phyloP scores from a whole-genome alignment of 2,329 filamentous ascomycete species.

The Chaetoscypha palmicola region DNA sequence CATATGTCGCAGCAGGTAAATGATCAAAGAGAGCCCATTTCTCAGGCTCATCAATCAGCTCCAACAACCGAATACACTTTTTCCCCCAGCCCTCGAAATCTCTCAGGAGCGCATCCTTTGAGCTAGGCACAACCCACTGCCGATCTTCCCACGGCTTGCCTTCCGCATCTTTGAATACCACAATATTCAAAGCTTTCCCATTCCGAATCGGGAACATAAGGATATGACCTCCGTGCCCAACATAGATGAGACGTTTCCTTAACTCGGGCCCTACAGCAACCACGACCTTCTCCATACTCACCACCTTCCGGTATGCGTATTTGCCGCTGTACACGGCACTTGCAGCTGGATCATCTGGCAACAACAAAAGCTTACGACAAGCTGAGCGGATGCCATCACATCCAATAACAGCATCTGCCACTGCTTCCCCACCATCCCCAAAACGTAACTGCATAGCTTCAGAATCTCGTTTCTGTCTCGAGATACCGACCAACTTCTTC shows the following conservation, averaged over 20 bases:
- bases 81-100: slow-evolving; percentile 39
- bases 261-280: slow-evolving; percentile 40
- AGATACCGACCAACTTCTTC: slow-evolving; percentile 28
- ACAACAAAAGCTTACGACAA: slow-evolving; percentile 44
- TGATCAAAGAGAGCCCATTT: slow-evolving; percentile 53
- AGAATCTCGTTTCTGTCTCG: slow-evolving; percentile 19
- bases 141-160: slow-evolving; percentile 34
- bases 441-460: slow-evolving; percentile 31
- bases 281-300: slow-evolving; percentile 48
- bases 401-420: slow-evolving; percentile 44
- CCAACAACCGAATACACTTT: slow-evolving; percentile 13
- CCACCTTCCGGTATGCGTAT: slow-evolving; percentile 52
- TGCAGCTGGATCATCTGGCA: slow-evolving; percentile 37
- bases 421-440: slow-evolving; percentile 35
- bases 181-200: slow-evolving; percentile 47
- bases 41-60: slow-evolving; percentile 41
- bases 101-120: slow-evolving; percentile 34
- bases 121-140: slow-evolving; percentile 36
- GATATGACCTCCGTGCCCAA: slow-evolving; percentile 48
- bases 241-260: slow-evolving; percentile 45
- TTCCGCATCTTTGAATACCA: slow-evolving; percentile 40
- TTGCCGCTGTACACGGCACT: slow-evolving; percentile 47
- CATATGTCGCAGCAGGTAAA: slow-evolving; percentile 39
- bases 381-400: slow-evolving; percentile 57
- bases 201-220: slow-evolving; percentile 53